A percentile compares a stretch with the other conserved stretches of the same genome.
Conservation (phyloP, 345 rosid species). For the Gossypium rotundifolium region DNA sequence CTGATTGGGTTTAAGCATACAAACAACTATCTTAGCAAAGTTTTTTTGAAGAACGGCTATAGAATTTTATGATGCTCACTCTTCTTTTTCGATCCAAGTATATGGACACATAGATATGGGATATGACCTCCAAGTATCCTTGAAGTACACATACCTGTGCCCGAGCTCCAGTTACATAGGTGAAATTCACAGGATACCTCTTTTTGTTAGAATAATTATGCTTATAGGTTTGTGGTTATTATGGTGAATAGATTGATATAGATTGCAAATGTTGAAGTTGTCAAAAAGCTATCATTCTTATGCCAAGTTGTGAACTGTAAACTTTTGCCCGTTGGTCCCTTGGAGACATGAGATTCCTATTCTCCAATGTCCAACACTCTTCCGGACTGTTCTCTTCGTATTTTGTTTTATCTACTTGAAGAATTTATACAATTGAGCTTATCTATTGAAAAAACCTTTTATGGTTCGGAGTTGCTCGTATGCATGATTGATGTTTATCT, state of each 20-base stretch:
- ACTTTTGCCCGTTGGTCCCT: neutral
- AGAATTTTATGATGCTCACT: too few species aligned
- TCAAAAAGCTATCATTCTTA: neutral
- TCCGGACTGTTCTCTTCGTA: neutral
- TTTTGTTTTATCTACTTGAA: neutral
- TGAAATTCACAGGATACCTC: neutral
- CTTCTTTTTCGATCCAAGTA: too few species aligned
- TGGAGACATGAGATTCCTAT: neutral
- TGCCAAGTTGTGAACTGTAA: neutral
- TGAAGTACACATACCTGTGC: neutral
- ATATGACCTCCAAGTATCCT: neutral
- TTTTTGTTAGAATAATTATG: neutral
- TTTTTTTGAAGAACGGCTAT: neutral
- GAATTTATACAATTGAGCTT: neutral
- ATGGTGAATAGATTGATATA: neutral
- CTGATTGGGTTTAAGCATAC: neutral
- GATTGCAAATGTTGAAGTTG: neutral
- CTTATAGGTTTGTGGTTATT: neutral
- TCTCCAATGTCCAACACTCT: neutral
- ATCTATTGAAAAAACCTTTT: slow-evolving; percentile 3
- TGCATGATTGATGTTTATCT: neutral
- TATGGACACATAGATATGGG: neutral
- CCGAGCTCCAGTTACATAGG: neutral
- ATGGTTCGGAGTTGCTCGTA: neutral
- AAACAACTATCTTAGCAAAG: neutral